Conservation (phyloP, 163 green algal genomes). For the Scenedesmus sp. region DNA sequence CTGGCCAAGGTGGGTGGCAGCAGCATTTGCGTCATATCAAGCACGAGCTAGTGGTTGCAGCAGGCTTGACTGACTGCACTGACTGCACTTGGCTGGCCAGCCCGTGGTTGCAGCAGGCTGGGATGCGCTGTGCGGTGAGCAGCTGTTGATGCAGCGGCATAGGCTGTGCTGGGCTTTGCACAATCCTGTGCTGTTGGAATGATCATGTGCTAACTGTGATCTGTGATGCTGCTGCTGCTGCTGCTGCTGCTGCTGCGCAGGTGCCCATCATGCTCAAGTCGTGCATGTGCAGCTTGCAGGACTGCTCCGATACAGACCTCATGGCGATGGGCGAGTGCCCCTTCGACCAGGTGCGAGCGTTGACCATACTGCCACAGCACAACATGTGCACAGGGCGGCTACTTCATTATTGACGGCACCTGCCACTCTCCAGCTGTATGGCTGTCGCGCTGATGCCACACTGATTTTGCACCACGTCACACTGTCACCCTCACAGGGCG, state of each 20-base stretch:
- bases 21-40: too few species aligned
- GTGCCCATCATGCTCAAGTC: slow-evolving; percentile 99
- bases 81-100: not conserved
- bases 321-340: slow-evolving; percentile 95
- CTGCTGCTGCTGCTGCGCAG: slow-evolving; percentile 60
- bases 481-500: not conserved
- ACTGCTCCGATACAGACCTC: slow-evolving; percentile 74
- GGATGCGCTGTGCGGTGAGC: too few species aligned
- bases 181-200: not conserved
- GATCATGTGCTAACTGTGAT: not conserved
- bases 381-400: slow-evolving; percentile 85
- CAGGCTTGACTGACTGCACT: not conserved
- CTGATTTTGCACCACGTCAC: too few species aligned
- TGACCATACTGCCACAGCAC: not conserved
- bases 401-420: slow-evolving; percentile 98
- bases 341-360: slow-evolving; percentile 85
- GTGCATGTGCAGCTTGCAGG: slow-evolving; percentile 91
- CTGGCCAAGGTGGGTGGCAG: slow-evolving; percentile 9
- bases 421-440: slow-evolving; percentile 82
- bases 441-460: slow-evolving; percentile 81
- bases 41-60: too few species aligned
- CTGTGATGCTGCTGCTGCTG: not conserved
- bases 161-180: too few species aligned
- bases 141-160: too few species aligned
- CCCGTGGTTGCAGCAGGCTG: too few species aligned